Base-by-base conservation (phyloP, 1,139 yeast species). In the Geotrichum australiense region DNA sequence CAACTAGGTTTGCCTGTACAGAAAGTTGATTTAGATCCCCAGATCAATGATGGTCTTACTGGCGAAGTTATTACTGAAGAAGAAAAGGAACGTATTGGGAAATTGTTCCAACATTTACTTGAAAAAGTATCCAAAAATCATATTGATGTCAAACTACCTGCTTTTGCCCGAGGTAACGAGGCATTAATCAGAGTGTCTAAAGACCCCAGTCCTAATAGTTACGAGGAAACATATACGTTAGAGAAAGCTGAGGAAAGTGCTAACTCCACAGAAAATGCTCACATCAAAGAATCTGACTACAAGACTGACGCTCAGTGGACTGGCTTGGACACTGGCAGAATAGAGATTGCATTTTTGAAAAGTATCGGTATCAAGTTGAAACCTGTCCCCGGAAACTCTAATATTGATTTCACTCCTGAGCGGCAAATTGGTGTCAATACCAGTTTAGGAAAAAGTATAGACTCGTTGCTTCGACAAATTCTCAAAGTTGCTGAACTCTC, bases 1-100 rank as follows among this genome's bases (percentile, higher is more conserved):
- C 71, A 66, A 50, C 58, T 66, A 3, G 69, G 68, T 2, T 49
- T 65, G 7, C 68, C 67, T 1, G 59, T 64, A 11, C 14, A 31
- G 12, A 27, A 36, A 19, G 11, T 22, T 4, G 28, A n/a, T n/a
- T 57, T 62, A 5, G 56, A 59, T 6, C 47, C 55, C 8, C 61
- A 53, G 8, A 45, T 65, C 29, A 56, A 56, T 41, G 65, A 63
- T 36, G 63, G 57, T 14, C 51, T 47, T 2, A 52, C 55, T 4
- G 66, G 66, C 6, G 52, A 55, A 2, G 48, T 49, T 4, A 54
- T 64, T 7, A 51, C 52, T n/a, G 50, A 54, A 4, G 58, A 51
- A 11, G 47, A 51, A 5, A 64, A 61, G 39, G 51, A 54, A 16
- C 53, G 68, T 2, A 63, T 63, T 2, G 61, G 59, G 30, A 53